A percentile compares a stretch with the other conserved stretches of the same genome.
Conservation (phyloP, 2,329 filamentous ascomycete species). For the Xylogone sp. region DNA sequence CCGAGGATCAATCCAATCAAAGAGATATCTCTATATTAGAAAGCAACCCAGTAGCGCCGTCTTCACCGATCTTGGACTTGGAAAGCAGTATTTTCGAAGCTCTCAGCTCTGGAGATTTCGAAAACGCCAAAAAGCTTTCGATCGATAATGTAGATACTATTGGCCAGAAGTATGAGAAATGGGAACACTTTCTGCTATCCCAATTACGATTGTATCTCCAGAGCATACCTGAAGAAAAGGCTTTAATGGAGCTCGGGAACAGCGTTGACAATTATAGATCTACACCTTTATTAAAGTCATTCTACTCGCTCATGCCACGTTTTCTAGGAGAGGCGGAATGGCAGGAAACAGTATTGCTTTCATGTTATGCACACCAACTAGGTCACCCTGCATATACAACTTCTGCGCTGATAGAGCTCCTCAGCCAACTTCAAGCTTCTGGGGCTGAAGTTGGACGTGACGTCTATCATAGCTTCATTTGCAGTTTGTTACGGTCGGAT, state of each 20-base stretch:
- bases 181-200: conserved; percentile 15
- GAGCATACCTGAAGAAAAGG: conserved; percentile 27
- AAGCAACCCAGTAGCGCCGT: background rate
- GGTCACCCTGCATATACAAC: conserved; percentile 36
- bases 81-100: conserved; percentile 7
- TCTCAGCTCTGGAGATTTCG: conserved; percentile 14
- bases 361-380: conserved; percentile 32
- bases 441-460: conserved; percentile 31
- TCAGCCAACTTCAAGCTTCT: conserved; percentile 30
- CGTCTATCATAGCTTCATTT: conserved; percentile 32
- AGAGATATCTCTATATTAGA: background rate
- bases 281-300: conserved; percentile 38
- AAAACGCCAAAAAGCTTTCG: conserved; percentile 9
- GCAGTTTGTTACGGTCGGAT: conserved; percentile 28
- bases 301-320: conserved; percentile 29
- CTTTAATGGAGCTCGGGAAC: conserved; percentile 31
- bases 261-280: conserved; percentile 33
- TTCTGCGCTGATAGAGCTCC: conserved; percentile 26
- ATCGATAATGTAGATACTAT: conserved; percentile 5
- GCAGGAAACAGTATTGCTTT: conserved; percentile 31
- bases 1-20: background rate
- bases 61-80: conserved; percentile 5
- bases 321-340: conserved; percentile 27
- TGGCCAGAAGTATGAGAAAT: conserved; percentile 13
- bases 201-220: conserved; percentile 21